phyloP scores from a whole-genome alignment of 495 filamentous ascomycete genomes.

The Hypoxylon crocopeplum region DNA sequence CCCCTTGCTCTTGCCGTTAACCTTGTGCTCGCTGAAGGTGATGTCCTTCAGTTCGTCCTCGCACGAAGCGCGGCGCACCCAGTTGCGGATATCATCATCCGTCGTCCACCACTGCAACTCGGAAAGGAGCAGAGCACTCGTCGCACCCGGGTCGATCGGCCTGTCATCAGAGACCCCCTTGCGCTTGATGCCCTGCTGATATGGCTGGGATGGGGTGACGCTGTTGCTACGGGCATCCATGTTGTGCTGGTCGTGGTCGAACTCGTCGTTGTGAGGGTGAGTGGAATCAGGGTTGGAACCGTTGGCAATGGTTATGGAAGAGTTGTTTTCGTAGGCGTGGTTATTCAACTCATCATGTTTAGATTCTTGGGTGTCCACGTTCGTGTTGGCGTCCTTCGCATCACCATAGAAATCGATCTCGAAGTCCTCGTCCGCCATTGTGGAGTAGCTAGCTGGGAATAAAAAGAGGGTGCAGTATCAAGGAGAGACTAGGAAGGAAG shows the following conservation, averaged over 20 bases:
- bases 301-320: slow-evolving; percentile 48
- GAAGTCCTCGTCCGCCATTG: slow-evolving; percentile 93
- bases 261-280: slow-evolving; percentile 33
- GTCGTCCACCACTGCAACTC: slow-evolving; percentile 97
- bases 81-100: slow-evolving; percentile 92
- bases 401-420: slow-evolving; percentile 99
- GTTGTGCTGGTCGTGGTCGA: slow-evolving; percentile 45
- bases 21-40: slow-evolving; percentile 97
- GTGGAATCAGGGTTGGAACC: slow-evolving; percentile 44
- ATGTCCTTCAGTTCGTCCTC: slow-evolving; percentile 91
- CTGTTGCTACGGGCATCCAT: slow-evolving; percentile 53
- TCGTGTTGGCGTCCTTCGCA: slow-evolving; percentile 59
- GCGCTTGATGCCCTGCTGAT: slow-evolving; percentile 76
- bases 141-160: slow-evolving; percentile 80
- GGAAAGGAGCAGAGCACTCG: slow-evolving; percentile 79
- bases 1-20: slow-evolving; percentile 99
- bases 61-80: slow-evolving; percentile 75
- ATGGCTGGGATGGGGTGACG: slow-evolving; percentile 46
- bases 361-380: slow-evolving; percentile 56
- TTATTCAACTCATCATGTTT: slow-evolving; percentile 53
- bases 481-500: slow-evolving; percentile 34
- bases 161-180: slow-evolving; percentile 78
- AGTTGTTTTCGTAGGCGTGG: slow-evolving; percentile 44
- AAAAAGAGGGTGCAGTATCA: slow-evolving; percentile 42
- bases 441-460: slow-evolving; percentile 37